phyloP scores from a whole-genome alignment of 2,329 filamentous ascomycete species.

The Pseudogymnoascus pannorum region DNA sequence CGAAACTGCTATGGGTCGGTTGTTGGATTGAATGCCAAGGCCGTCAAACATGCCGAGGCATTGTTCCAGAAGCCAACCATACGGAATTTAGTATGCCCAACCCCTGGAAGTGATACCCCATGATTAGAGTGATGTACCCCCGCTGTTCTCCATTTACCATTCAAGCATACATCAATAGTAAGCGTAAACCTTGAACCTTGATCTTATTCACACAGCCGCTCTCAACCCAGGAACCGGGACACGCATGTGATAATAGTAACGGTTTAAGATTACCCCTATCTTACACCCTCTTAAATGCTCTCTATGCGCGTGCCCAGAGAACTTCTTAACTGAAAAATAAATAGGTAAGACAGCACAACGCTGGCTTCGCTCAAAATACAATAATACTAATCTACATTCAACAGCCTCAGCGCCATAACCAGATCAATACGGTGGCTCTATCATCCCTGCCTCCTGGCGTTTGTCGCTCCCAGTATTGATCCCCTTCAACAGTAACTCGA shows the following conservation, averaged over 20 bases:
- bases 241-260: conserved; percentile 5
- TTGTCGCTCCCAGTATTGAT: conserved; percentile 26
- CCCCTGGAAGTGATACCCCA: not conserved
- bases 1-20: conserved; percentile 1
- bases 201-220: conserved; percentile 1
- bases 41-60: conserved; percentile 1
- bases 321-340: not conserved
- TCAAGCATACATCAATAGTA: not conserved
- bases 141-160: not conserved
- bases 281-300: conserved; percentile 4
- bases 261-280: conserved; percentile 4
- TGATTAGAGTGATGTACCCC: not conserved
- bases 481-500: conserved; percentile 30
- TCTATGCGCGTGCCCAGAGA: not conserved
- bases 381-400: conserved; percentile 4
- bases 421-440: conserved; percentile 6
- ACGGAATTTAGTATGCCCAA: not conserved
- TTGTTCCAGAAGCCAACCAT: conserved; percentile 2
- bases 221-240: not conserved
- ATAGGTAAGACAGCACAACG: not conserved
- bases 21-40: not conserved
- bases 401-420: not conserved
- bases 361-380: conserved; percentile 9
- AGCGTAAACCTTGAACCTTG: not conserved
- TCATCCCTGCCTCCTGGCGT: not conserved